A percentile compares a stretch with the other conserved stretches of the same genome.
phyloP scores from a whole-genome alignment of 352 stramenopile genomes.

The Phytophthora podocarpi region DNA sequence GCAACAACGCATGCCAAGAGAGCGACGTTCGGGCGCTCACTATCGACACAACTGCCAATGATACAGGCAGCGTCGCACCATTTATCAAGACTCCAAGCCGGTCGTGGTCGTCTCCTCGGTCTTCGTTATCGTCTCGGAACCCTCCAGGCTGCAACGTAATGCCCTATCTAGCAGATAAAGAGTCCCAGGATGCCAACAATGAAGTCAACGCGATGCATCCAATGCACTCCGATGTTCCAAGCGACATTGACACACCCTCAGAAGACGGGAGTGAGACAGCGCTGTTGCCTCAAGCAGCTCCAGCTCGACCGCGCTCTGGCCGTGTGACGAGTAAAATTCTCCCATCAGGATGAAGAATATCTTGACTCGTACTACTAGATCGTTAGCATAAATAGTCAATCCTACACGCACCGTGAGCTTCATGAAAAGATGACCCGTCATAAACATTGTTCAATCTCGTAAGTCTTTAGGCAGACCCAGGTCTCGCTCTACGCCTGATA shows the following conservation, averaged over 20 bases:
- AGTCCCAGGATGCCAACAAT: conserved; percentile 5
- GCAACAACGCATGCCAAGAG: conserved; percentile 8
- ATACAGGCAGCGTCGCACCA: not conserved
- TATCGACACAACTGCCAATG: conserved; percentile 7
- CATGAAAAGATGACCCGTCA: not conserved
- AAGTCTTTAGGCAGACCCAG: not conserved
- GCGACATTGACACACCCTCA: conserved; percentile 9
- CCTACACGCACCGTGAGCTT: not conserved
- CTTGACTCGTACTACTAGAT: conserved; percentile 13
- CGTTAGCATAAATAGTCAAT: conserved; percentile 25
- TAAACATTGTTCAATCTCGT: not conserved
- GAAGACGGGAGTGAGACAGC: conserved; percentile 26
- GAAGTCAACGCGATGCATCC: not conserved
- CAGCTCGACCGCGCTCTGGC: conserved; percentile 24
- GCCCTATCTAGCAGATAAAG: conserved; percentile 31
- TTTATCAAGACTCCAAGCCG: conserved; percentile 2
- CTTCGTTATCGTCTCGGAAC: conserved; percentile 1
- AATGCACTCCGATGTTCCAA: conserved; percentile 5
- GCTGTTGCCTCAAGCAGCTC: conserved; percentile 8
- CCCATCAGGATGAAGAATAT: conserved; percentile 38
- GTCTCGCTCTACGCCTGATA: conserved; percentile 49
- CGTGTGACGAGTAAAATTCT: conserved; percentile 44
- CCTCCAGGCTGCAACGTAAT: conserved; percentile 16
- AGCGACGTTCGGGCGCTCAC: conserved; percentile 18
- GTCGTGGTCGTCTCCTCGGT: conserved; percentile 21